These are phyloP conservation scores for Elsinoe perseae DNA, from an alignment of 2,329 filamentous ascomycete species.

Conservation along the genomic window DNA sequence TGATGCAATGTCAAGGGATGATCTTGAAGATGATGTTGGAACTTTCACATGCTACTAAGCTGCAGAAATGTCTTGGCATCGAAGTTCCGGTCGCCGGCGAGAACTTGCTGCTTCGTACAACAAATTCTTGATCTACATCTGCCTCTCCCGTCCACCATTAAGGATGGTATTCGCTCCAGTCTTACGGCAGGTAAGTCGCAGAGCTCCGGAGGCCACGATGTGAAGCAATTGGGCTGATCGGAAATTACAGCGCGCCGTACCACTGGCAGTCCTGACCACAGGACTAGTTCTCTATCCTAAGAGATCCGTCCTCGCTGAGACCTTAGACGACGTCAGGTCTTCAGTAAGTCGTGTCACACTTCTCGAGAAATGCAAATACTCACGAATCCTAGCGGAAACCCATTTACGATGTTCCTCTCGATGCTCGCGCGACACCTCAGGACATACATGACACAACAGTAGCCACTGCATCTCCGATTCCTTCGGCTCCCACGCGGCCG, in stretches of 20 bases:
- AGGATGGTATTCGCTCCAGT: conserved; percentile 48
- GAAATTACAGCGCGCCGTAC: conserved; percentile 40
- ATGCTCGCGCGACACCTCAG: conserved; percentile 30
- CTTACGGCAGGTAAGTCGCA: conserved; percentile 43
- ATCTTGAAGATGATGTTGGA: neutral
- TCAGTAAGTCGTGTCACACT: conserved; percentile 21
- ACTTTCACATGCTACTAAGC: neutral
- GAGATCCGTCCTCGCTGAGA: conserved; percentile 43
- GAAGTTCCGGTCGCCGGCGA: conserved; percentile 5
- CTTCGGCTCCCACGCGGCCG: conserved; percentile 17
- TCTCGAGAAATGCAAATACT: neutral
- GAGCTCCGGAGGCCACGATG: neutral
- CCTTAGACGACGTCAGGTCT: conserved; percentile 27
- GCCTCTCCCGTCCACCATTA: conserved; percentile 19
- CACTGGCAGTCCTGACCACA: conserved; percentile 39
- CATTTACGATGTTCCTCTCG: conserved; percentile 69
- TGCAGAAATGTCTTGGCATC: conserved; percentile 3
- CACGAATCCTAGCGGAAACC: conserved; percentile 43
- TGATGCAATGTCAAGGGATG: no score
- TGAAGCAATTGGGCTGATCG: conserved; percentile 15
- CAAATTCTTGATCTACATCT: neutral
- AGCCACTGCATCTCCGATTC: conserved; percentile 16
- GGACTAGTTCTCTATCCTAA: conserved; percentile 42
- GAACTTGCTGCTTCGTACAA: neutral
- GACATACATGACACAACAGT: conserved; percentile 29